Conservation (phyloP, 2,329 filamentous ascomycete genomes). For the Stemphylium vesicarium region DNA sequence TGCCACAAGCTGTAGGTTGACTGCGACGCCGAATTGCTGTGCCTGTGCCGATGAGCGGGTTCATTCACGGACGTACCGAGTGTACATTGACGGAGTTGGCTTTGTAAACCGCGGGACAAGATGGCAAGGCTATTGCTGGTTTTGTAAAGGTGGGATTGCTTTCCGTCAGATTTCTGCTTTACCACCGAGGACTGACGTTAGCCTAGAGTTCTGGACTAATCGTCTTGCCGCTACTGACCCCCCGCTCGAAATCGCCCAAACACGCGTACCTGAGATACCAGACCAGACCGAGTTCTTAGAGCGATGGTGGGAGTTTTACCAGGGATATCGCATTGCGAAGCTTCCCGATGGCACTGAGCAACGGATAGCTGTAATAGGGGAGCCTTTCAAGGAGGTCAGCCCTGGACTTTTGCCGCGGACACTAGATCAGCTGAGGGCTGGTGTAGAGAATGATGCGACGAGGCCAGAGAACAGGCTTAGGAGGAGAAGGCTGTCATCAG, state of each 20-base stretch:
- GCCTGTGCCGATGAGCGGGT: constrained; percentile 50
- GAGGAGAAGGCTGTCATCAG: constrained; percentile 29
- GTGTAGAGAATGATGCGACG: constrained; percentile 36
- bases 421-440: constrained; percentile 51
- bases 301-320: constrained; percentile 58
- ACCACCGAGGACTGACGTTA: constrained; percentile 8
- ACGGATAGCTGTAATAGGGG: constrained; percentile 55
- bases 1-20: constrained; percentile 51
- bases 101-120: constrained; percentile 56
- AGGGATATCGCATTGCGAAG: constrained; percentile 52
- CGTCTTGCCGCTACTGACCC: constrained; percentile 52
- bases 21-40: constrained; percentile 49
- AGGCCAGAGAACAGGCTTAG: constrained; percentile 40
- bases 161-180: too few species aligned
- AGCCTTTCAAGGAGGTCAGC: constrained; percentile 54
- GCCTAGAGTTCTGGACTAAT: constrained; percentile 57
- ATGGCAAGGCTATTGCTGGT: constrained; percentile 61
- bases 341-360: constrained; percentile 53
- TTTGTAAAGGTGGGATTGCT: constrained; percentile 58
- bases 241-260: constrained; percentile 51
- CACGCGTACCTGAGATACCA: constrained; percentile 55
- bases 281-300: constrained; percentile 56
- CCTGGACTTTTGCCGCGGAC: constrained; percentile 57
- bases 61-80: constrained; percentile 53
- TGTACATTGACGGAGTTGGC: constrained; percentile 59